A percentile compares a stretch with the other conserved stretches of the same genome.
phyloP scores from a whole-genome alignment of 2,329 filamentous ascomycete species.

The Aspergillus piperis region DNA sequence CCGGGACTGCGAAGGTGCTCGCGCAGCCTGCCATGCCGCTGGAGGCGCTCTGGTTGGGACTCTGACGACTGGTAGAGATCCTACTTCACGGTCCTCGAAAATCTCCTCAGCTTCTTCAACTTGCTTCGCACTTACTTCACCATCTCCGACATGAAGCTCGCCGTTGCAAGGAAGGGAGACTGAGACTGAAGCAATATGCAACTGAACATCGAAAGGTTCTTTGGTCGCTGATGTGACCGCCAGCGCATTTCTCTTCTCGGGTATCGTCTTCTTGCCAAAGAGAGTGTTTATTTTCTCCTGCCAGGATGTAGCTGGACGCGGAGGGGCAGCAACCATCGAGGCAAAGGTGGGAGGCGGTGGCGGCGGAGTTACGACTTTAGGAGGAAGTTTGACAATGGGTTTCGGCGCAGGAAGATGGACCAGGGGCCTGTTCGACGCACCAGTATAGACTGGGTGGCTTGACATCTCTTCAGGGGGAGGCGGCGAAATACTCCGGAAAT shows the following conservation, averaged over 20 bases:
- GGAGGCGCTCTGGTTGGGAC: slow-evolving; percentile 66
- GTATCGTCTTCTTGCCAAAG: slow-evolving; percentile 60
- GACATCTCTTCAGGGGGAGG: slow-evolving; percentile 60
- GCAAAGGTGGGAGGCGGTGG: slow-evolving; percentile 50
- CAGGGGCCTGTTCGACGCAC: slow-evolving; percentile 52
- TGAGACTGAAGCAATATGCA: slow-evolving; percentile 58
- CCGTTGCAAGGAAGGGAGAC: slow-evolving; percentile 65
- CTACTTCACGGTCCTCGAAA: slow-evolving; percentile 79
- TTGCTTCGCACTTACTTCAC: slow-evolving; percentile 61
- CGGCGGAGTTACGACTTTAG: slow-evolving; percentile 50
- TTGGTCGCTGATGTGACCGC: slow-evolving; percentile 69
- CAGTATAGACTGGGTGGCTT: slow-evolving; percentile 58
- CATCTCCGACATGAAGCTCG: slow-evolving; percentile 44
- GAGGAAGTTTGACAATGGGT: slow-evolving; percentile 80
- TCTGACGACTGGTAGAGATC: slow-evolving; percentile 70
- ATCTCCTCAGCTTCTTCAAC: slow-evolving; percentile 79
- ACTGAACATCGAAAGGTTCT: slow-evolving; percentile 62
- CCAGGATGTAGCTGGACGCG: slow-evolving; percentile 59
- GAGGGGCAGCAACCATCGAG: slow-evolving; percentile 43
- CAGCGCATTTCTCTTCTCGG: slow-evolving; percentile 56
- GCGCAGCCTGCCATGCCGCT: slow-evolving; percentile 63
- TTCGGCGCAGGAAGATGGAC: slow-evolving; percentile 62
- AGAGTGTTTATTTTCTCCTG: slow-evolving; percentile 82
- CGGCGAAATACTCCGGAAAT: slow-evolving; percentile 48
- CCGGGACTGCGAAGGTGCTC: slow-evolving; percentile 35